Evolutionary conservation across 2,329 filamentous ascomycete species (phyloP).

Genomic region (Paradendryphiella salina): DNA sequence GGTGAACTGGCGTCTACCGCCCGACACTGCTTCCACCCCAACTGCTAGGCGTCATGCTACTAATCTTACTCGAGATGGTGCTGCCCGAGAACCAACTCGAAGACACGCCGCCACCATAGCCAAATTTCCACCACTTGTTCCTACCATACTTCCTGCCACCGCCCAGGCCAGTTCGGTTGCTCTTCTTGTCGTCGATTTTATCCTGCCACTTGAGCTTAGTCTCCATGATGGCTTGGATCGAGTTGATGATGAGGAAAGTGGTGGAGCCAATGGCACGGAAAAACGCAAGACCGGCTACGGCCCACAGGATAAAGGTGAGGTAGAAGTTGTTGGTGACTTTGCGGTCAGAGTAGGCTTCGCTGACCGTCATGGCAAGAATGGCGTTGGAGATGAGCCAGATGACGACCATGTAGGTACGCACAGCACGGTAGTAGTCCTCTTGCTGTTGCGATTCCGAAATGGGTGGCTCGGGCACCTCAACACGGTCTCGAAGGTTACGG

Average conservation of each 20-base stretch:
- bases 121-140: constrained; percentile 28
- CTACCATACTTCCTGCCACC: constrained; percentile 29
- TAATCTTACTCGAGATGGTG: constrained; percentile 46
- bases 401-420: constrained; percentile 97
- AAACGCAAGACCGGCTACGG: constrained; percentile 79
- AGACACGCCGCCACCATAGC: constrained; percentile 34
- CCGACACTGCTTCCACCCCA: constrained; percentile 42
- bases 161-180: constrained; percentile 30
- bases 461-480: constrained; percentile 71
- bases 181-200: constrained; percentile 39
- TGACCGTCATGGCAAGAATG: constrained; percentile 89
- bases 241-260: constrained; percentile 81
- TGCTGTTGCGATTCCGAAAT: constrained; percentile 80
- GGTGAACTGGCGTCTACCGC: background rate
- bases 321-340: constrained; percentile 83
- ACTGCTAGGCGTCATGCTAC: constrained; percentile 37
- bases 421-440: constrained; percentile 97
- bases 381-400: constrained; percentile 93
- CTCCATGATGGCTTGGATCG: constrained; percentile 83
- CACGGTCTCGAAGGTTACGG: constrained; percentile 88
- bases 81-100: constrained; percentile 46
- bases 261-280: constrained; percentile 84
- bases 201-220: constrained; percentile 68
- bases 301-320: constrained; percentile 90
- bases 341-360: constrained; percentile 76